phyloP scores from a whole-genome alignment of 2,329 filamentous ascomycete genomes.

The Trichothecium roseum region DNA sequence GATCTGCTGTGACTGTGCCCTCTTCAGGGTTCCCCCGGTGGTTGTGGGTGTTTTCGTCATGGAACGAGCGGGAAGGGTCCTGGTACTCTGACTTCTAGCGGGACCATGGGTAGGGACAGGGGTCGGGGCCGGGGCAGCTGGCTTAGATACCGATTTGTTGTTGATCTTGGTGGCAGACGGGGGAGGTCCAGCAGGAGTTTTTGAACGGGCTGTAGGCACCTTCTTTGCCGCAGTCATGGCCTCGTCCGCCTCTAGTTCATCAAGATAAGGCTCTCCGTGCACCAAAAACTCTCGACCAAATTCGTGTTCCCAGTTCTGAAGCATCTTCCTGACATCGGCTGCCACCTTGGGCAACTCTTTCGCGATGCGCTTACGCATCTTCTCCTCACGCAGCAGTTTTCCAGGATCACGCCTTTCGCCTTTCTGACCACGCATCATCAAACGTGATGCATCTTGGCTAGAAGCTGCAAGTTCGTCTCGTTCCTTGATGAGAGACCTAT shows the following conservation, averaged over 20 bases:
- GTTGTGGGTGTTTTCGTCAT: conserved; percentile 46
- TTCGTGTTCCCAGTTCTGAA: conserved; percentile 86
- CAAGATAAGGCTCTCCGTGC: conserved; percentile 83
- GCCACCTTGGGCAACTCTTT: conserved; percentile 93
- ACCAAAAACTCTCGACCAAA: conserved; percentile 90
- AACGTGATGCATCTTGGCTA: conserved; percentile 85
- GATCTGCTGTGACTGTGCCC: conserved; percentile 11
- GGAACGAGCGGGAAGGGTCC: conserved; percentile 24
- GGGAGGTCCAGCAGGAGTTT: conserved; percentile 60
- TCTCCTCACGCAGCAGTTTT: conserved; percentile 88
- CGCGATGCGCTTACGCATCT: conserved; percentile 94
- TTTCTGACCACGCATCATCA: conserved; percentile 86
- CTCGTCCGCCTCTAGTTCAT: conserved; percentile 61
- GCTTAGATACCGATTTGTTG: conserved; percentile 18
- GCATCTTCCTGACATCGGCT: conserved; percentile 66
- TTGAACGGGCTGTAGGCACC: conserved; percentile 45
- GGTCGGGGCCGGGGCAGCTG: too few relatives aligned
- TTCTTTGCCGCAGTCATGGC: conserved; percentile 46
- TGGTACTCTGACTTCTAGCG: conserved; percentile 15
- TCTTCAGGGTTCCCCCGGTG: conserved; percentile 16
- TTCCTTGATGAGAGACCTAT: conserved; percentile 74
- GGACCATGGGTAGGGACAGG: conserved; percentile 13
- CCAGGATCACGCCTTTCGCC: conserved; percentile 91
- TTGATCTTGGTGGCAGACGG: conserved; percentile 30
- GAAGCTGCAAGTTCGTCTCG: conserved; percentile 81